Evolutionary conservation across 768 basidiomycete genomes (phyloP).

Genomic region (Mycena indigotica): DNA sequence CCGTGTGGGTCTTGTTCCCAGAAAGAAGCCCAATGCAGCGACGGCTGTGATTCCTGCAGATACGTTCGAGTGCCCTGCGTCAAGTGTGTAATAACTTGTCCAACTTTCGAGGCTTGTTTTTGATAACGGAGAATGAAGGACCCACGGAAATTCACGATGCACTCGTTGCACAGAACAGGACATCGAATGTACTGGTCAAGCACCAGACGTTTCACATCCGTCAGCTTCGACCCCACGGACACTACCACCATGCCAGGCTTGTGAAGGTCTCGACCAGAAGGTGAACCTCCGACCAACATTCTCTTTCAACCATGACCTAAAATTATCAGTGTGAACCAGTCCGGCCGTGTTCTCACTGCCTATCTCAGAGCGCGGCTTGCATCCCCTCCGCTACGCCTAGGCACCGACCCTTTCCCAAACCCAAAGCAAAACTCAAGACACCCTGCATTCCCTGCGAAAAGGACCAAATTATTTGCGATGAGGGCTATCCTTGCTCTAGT

Average conservation of each 20-base stretch:
- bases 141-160: slow-evolving; percentile 45
- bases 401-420: neutral
- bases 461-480: slow-evolving; percentile 62
- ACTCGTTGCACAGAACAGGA: slow-evolving; percentile 54
- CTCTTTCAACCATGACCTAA: slow-evolving; percentile 1
- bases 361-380: slow-evolving; percentile 56
- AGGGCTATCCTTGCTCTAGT: slow-evolving; percentile 55
- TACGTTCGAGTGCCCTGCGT: slow-evolving; percentile 59
- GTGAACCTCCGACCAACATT: slow-evolving; percentile 28
- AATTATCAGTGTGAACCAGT: slow-evolving; percentile 58
- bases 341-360: slow-evolving; percentile 62
- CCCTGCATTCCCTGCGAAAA: slow-evolving; percentile 41
- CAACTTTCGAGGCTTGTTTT: neutral
- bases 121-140: slow-evolving; percentile 2
- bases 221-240: no score
- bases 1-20: slow-evolving; percentile 59
- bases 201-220: no score
- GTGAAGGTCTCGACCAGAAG: slow-evolving; percentile 70
- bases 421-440: neutral
- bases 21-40: slow-evolving; percentile 61
- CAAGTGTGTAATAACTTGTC: slow-evolving; percentile 11
- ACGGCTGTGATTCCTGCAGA: slow-evolving; percentile 64
- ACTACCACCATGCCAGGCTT: slow-evolving; percentile 51
- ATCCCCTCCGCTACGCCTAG: slow-evolving; percentile 40
- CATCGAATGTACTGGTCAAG: slow-evolving; percentile 53